Base-by-base conservation (phyloP, 2,329 filamentous ascomycete genomes). In the Aureobasidium vineae region DNA sequence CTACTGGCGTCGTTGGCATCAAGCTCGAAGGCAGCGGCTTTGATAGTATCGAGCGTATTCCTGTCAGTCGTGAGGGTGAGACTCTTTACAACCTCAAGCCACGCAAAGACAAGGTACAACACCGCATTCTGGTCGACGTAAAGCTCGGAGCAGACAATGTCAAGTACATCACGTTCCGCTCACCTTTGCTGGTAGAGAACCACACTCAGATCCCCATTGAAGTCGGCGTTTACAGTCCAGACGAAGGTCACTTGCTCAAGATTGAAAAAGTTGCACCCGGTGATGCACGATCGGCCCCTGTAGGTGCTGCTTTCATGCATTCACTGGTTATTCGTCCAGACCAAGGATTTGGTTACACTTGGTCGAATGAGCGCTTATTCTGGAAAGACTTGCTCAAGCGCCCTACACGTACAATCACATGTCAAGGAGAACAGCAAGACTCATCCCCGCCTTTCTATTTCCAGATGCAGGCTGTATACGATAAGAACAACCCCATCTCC, bases 181-280 rank as follows among this genome's bases (percentile, higher is more conserved):
- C 94, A 21, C 95, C 95, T 0, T 81, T 99, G 1, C 80, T 97
- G 0, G 88, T 99, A 8, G 95, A 99, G 75, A 99, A 99, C 77
- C 90, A 95, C 69, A 99, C 95, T 0, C 92, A 99, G 75, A 97
- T 99, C 50, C 94, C 95, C 0, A 88, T 99, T 16, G 95, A 99
- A 77, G 78, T 99, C 26, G 96, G 95, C 19, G 88, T 99, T 19
- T 97, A 91, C 74, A 95, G 94, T 75, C 87, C 88, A 0, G 86
- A 91, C 69, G 90, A 97, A 66, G 93, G 93, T 0, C 89, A 97
- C 76, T 82, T 99, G 21, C 85, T 98, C 70, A 98, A 97, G 81
- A 97, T 99, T 69, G 96, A 99, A 79, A 98, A 98, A 81, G 94
- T 99, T 66, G 85, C 92, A 0, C 96, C 95, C 0, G 95, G 96